Evolutionary conservation across 1,284 basidiomycete species (phyloP).

Genomic region (Pyrrhoderma lamaoense): DNA sequence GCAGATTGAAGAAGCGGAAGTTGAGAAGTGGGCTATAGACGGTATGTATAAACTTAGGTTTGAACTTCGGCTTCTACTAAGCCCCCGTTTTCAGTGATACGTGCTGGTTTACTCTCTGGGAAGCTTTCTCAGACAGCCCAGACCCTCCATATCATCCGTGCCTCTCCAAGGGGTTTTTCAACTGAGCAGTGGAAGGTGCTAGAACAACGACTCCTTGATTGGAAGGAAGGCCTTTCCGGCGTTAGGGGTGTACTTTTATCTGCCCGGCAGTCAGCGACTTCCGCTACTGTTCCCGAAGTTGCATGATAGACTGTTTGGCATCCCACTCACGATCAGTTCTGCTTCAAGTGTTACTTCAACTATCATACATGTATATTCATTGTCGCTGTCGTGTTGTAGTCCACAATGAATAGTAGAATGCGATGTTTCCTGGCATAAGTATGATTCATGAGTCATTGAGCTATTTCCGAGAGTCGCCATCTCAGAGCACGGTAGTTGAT

Average conservation of each 20-base stretch:
- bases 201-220: constrained; percentile 70
- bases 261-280: constrained; percentile 43
- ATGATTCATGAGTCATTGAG: no score
- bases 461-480: no score
- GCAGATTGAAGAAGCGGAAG: constrained; percentile 59
- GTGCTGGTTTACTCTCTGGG: constrained; percentile 73
- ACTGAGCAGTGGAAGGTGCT: constrained; percentile 77
- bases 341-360: no score
- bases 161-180: constrained; percentile 75
- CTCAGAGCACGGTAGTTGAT: no score
- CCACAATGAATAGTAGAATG: no score
- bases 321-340: no score
- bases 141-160: constrained; percentile 68
- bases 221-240: constrained; percentile 67
- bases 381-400: no score
- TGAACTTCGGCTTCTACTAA: background rate
- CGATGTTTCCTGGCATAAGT: no score
- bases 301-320: background rate
- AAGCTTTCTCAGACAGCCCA: constrained; percentile 82
- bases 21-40: constrained; percentile 91
- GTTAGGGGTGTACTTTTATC: constrained; percentile 63
- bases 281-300: constrained; percentile 20
- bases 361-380: no score
- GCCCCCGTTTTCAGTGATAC: constrained; percentile 56
- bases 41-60: constrained; percentile 39